Conservation (phyloP, 306 rosid genomes). For the Pyrus betulifolia region DNA sequence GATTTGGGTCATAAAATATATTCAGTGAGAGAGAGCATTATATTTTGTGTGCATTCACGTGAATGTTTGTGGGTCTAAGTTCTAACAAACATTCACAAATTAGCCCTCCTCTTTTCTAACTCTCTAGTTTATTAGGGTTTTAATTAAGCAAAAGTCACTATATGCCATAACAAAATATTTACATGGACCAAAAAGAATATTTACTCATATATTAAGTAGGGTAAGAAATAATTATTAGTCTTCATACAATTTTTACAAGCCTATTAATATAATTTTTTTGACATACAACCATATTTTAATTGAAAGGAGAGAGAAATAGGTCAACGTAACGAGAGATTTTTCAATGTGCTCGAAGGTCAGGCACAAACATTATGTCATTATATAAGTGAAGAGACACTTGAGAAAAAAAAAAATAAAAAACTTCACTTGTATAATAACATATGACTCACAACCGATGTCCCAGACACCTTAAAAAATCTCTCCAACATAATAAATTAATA, state of each 20-base stretch:
- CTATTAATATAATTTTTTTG: no score
- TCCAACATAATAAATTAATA: no score
- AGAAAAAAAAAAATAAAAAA: no score
- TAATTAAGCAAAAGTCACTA: not conserved
- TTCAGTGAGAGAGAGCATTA: not conserved
- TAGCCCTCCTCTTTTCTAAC: not conserved
- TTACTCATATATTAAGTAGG: not conserved
- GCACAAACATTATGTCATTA: no score
- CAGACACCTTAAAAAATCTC: no score
- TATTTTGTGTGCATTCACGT: conserved; percentile 32
- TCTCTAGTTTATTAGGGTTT: not conserved
- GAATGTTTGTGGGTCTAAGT: conserved; percentile 38
- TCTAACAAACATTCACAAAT: conserved; percentile 29
- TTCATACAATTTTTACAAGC: not conserved
- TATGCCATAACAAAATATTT: not conserved
- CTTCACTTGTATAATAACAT: no score
- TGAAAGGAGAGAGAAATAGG: no score
- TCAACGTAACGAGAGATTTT: no score
- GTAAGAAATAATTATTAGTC: not conserved
- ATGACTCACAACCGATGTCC: no score
- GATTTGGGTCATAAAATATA: conserved; percentile 17
- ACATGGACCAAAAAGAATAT: not conserved
- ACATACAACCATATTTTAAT: no score
- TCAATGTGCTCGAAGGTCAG: no score
- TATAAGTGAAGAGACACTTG: no score